Base-by-base conservation (phyloP, 768 basidiomycete genomes). In the Hericium erinaceus region DNA sequence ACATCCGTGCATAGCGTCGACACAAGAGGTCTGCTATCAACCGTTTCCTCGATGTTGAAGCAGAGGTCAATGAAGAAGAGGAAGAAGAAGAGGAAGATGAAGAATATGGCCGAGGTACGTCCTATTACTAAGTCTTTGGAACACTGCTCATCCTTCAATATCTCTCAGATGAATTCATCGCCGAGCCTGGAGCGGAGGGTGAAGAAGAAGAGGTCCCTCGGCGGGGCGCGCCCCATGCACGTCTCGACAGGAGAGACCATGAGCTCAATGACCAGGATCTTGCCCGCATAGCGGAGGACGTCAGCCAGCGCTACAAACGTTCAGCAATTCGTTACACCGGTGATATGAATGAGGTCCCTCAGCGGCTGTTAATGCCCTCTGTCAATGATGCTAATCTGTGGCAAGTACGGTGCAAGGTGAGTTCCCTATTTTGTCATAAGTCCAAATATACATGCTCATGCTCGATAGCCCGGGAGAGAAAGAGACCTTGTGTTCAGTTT, bases 11-110 rank as follows among this genome's bases (percentile, higher is more conserved):
- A 39, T 48, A 85, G 83, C 83, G 80, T 59, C 81, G 84, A 59
- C 86, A 87, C 69, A 86, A 81, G 70, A 81, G 81, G 52, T 72
- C 74, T 55, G 75, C 78, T 16, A 79, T 82, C 24, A 89, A 83
- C 68, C 85, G 86, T 62, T 99, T 94, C 85, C 77, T 98, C 64
- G 97, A 98, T 82, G 80, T 95, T 57, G 92, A 95, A 74, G 94
- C 93, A 56, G 92, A 93, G 68, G 95, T 95, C 18, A 93, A 93
- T 64, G 94, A 97, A 33, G 97, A 98, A 18, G 97, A 98, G 3
- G 95, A 97, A 39, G 97, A 98, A 24, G 88, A 89, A 2, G 93
- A 95, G 18, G 92, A 86, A 6, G 89, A 89, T 3, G 88, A 89
- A 18, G 90, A 91, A 55, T 80, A 78, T 58, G 87, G 77, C 0